A percentile compares a stretch with the other conserved stretches of the same genome.
Evolutionary conservation across 345 rosid genomes (phyloP).

Genomic region (Odontarrhena argentea): DNA sequence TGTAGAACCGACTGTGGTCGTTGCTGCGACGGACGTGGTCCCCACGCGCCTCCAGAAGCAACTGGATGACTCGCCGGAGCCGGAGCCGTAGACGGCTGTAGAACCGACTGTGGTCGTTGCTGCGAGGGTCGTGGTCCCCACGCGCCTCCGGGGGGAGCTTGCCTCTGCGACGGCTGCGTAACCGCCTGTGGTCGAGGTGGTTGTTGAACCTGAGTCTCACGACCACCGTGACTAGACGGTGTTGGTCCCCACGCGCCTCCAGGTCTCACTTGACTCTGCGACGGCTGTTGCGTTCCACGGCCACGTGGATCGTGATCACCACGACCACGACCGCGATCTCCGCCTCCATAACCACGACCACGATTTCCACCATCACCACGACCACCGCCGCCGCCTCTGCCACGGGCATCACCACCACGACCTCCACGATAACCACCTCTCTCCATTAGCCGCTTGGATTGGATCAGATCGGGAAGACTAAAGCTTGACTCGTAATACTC

Average conservation of each 20-base stretch:
- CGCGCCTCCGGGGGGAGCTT: constrained; percentile 5
- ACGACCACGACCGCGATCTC: constrained; percentile 28
- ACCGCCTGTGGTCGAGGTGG: constrained; percentile 27
- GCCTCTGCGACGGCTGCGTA: background rate
- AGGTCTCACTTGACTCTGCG: too few relatives aligned
- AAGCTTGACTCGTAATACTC: background rate
- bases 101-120: too few relatives aligned
- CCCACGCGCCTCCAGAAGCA: constrained; percentile 7
- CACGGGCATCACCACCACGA: constrained; percentile 33
- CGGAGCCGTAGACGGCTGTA: constrained; percentile 1
- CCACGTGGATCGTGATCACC: too few relatives aligned
- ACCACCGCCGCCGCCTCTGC: background rate
- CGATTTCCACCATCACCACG: constrained; percentile 5
- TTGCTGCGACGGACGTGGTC: background rate
- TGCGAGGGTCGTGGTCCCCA: background rate
- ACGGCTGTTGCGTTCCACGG: too few relatives aligned
- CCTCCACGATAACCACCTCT: constrained; percentile 44
- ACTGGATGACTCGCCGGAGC: background rate
- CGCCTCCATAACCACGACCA: constrained; percentile 19
- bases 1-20: background rate
- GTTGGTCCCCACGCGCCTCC: constrained; percentile 31
- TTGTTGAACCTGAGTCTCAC: constrained; percentile 8
- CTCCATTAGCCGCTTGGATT: constrained; percentile 49
- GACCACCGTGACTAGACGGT: constrained; percentile 30
- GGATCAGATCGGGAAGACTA: constrained; percentile 35